Conservation (phyloP, 2,329 filamentous ascomycete genomes). For the Colletotrichum liriopes region DNA sequence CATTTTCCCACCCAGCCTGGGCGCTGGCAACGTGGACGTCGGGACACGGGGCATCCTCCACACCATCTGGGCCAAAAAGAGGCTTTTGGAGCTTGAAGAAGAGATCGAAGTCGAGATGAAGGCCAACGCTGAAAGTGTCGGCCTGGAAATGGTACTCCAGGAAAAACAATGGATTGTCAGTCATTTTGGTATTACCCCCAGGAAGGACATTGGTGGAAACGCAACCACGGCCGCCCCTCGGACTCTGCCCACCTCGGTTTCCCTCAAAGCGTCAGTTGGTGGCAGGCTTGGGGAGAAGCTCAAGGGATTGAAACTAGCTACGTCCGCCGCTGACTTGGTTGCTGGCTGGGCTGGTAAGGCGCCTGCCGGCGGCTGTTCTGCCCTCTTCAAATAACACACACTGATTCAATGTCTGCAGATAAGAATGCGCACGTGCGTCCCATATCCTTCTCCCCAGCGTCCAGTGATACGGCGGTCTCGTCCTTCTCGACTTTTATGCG, state of each 20-base stretch:
- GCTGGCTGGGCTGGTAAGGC: constrained; percentile 67
- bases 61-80: constrained; percentile 90
- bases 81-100: constrained; percentile 80
- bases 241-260: constrained; percentile 58
- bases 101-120: constrained; percentile 84
- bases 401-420: constrained; percentile 8
- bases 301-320: constrained; percentile 83
- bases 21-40: constrained; percentile 74
- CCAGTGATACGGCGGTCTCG: constrained; percentile 54
- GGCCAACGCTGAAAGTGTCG: constrained; percentile 85
- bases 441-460: constrained; percentile 51
- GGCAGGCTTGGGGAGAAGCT: constrained; percentile 84
- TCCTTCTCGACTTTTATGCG: constrained; percentile 53
- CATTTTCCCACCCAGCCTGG: constrained; percentile 85
- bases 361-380: neutral
- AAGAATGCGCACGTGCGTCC: constrained; percentile 49
- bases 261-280: constrained; percentile 76
- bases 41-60: constrained; percentile 88
- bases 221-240: constrained; percentile 16
- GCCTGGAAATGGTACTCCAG: constrained; percentile 85
- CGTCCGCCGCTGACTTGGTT: constrained; percentile 76
- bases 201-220: constrained; percentile 54
- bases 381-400: neutral
- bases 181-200: constrained; percentile 76
- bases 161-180: constrained; percentile 90